phyloP scores from a whole-genome alignment of 2,329 filamentous ascomycete genomes.

The Phialocephala subalpina region DNA sequence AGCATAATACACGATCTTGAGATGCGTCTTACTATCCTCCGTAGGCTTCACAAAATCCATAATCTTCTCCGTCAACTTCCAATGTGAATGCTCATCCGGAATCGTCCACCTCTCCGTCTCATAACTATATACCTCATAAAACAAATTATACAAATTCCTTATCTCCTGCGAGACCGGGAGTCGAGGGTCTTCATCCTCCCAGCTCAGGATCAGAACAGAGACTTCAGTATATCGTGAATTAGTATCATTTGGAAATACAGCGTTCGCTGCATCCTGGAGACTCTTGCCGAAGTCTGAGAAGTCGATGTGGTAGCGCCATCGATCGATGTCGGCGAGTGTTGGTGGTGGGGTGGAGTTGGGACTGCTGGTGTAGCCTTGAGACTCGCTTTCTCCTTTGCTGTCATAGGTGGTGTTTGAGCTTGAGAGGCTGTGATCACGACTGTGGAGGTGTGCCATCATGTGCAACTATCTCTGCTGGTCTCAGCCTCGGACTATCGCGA shows the following conservation, averaged over 20 bases:
- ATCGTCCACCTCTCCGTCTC: constrained; percentile 65
- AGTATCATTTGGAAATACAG: constrained; percentile 66
- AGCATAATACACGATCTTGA: constrained; percentile 68
- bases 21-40: constrained; percentile 60
- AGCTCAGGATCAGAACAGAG: constrained; percentile 64
- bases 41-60: constrained; percentile 59
- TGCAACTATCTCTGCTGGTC: not conserved
- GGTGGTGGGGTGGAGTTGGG: constrained; percentile 23
- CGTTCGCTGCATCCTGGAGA: constrained; percentile 70
- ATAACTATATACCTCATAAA: constrained; percentile 64
- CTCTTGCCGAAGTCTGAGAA: constrained; percentile 40
- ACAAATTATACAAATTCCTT: constrained; percentile 58
- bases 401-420: constrained; percentile 1
- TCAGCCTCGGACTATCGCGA: not conserved
- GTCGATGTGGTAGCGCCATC: constrained; percentile 28
- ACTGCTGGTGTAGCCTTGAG: constrained; percentile 18
- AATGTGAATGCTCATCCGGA: constrained; percentile 60
- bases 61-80: constrained; percentile 64
- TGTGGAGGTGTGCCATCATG: not conserved
- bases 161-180: constrained; percentile 59
- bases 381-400: constrained; percentile 3
- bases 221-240: constrained; percentile 60
- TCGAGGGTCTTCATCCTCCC: constrained; percentile 60
- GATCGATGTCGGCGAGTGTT: constrained; percentile 20
- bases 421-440: not conserved